A percentile compares a stretch with the other conserved stretches of the same genome.
These are phyloP conservation scores for Rhinocladiella similis DNA, from an alignment of 2,329 filamentous ascomycete genomes.

Conservation along the genomic window DNA sequence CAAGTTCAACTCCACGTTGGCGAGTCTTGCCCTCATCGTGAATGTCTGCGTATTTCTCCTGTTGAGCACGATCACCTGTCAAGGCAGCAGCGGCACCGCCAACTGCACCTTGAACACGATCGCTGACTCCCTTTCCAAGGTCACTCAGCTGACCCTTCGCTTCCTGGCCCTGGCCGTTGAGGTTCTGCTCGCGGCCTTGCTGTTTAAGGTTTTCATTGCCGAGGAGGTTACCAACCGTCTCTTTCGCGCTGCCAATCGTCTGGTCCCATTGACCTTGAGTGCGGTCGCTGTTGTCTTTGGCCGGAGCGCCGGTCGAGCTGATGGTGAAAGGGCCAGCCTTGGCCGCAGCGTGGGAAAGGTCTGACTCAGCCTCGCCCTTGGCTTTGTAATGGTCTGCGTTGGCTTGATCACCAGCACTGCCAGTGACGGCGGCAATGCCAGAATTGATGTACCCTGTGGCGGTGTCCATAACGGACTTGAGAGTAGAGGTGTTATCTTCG, in stretches of 20 bases:
- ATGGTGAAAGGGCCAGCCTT: constrained; percentile 74
- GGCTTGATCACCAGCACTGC: constrained; percentile 64
- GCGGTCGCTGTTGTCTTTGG: constrained; percentile 72
- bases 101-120: constrained; percentile 69
- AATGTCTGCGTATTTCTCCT: constrained; percentile 60
- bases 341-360: constrained; percentile 71
- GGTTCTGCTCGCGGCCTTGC: constrained; percentile 74
- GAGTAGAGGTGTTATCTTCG: constrained; percentile 61
- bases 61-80: constrained; percentile 66
- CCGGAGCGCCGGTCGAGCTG: constrained; percentile 67
- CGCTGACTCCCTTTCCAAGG: constrained; percentile 64
- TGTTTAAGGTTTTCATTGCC: constrained; percentile 76
- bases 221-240: constrained; percentile 71
- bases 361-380: constrained; percentile 66
- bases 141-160: constrained; percentile 80
- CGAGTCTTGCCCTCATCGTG: constrained; percentile 82
- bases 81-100: constrained; percentile 71
- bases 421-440: constrained; percentile 70
- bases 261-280: constrained; percentile 76
- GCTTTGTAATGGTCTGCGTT: constrained; percentile 66
- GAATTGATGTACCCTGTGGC: constrained; percentile 73
- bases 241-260: constrained; percentile 83
- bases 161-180: constrained; percentile 76
- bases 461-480: constrained; percentile 74
- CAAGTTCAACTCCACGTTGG: constrained; percentile 79